Base-by-base conservation (phyloP, 306 rosid genomes). In the Rosa multiflora region DNA sequence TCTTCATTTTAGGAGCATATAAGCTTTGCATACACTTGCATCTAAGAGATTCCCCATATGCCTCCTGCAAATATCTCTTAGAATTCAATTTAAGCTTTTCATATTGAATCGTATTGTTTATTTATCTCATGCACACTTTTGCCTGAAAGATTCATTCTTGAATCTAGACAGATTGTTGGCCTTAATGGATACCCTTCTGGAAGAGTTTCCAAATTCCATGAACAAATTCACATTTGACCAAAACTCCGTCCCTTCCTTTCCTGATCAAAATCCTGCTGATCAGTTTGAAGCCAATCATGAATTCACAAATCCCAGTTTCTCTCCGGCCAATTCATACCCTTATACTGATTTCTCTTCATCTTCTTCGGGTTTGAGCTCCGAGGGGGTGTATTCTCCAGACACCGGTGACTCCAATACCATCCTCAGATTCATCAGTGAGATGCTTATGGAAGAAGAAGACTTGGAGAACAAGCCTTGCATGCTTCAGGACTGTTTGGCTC, bases 381-480 rank as follows among this genome's bases (percentile, higher is more conserved):
- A 75, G 77, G 84, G 48, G 18, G 88, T 67, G 21, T 1, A 85
- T 55, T 55, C 79, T 35, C 37, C 84, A 4, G 91, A 87, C 14
- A 1, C 17, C n/a, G 76, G 43, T 8, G 89, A 90, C 51, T 80
- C 93, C 74, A 87, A 86, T 56, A 8, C 78, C 42, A 80, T 83
- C 46, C 97, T 95, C 62, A 83, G 85, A 82, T 95, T 74, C 87
- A 87, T 92, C 46, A 85, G 75, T 17, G 94, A 91, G 80, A 87
- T 95, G 81, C 95, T 95, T 53, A 88, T 95, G 99, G 92, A 90
- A 68, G 98, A 91, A 72, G 92, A 88, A 39, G 91, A 90, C 66
- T 73, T 92, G 81, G 88, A 84, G 79, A 39, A 49, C 4, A 83
- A 84, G 77, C 97, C 99, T 64, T 92, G 97, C 76, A 92, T 92